phyloP scores from a whole-genome alignment of 2,329 filamentous ascomycete genomes.

The Beauveria bassiana region DNA sequence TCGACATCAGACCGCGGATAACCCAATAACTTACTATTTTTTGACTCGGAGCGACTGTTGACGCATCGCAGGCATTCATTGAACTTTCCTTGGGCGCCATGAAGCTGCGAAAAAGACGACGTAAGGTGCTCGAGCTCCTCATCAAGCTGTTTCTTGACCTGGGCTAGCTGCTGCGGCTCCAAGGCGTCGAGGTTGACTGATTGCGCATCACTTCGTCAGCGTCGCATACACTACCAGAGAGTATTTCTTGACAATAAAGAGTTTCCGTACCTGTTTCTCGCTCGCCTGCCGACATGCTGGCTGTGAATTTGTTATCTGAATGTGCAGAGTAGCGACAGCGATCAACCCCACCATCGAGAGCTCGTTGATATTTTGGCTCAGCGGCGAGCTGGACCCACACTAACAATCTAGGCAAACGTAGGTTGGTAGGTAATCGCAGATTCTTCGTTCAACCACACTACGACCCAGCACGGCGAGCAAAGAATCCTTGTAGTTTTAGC shows the following conservation, averaged over 20 bases:
- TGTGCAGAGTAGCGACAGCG: background rate
- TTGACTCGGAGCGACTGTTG: constrained; percentile 29
- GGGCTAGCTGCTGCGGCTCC: constrained; percentile 74
- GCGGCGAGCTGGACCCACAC: background rate
- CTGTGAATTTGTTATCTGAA: background rate
- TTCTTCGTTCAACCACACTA: background rate
- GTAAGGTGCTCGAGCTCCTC: constrained; percentile 94
- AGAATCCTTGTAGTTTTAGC: background rate
- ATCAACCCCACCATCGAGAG: constrained; percentile 8
- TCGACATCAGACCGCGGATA: background rate
- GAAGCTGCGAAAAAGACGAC: constrained; percentile 79
- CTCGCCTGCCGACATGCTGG: constrained; percentile 8
- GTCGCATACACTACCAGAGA: background rate
- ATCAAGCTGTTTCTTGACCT: constrained; percentile 93
- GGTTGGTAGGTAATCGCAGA: too few species aligned
- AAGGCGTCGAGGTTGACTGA: constrained; percentile 64
- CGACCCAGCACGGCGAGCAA: too few species aligned
- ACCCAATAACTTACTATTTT: background rate
- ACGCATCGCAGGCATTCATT: constrained; percentile 81
- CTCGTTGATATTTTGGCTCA: background rate
- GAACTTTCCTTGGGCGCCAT: constrained; percentile 86
- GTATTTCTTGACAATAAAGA: background rate
- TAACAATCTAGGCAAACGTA: background rate
- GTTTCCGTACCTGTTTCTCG: constrained; percentile 7
- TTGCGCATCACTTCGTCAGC: background rate